Evolutionary conservation across 2,329 filamentous ascomycete genomes (phyloP), one percentile per base, ranked within the genome.

Genomic region (Verticillium nubilum): DNA sequence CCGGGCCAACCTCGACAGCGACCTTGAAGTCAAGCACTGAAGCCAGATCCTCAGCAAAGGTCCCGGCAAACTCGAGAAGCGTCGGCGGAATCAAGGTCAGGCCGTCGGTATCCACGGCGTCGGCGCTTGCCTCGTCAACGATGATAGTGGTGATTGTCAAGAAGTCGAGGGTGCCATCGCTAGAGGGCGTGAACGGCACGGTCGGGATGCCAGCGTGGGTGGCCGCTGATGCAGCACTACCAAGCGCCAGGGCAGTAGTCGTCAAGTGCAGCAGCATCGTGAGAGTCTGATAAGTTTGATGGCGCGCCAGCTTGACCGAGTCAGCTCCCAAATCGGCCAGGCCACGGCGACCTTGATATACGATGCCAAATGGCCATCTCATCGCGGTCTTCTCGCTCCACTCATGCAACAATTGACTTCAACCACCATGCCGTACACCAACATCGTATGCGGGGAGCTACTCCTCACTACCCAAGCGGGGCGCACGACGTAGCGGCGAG

Each of bases 71-170:
- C 3, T 81, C 76, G n/a, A 69, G 63, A 1, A 77, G 77, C 0
- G 75, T 77, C 0, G 81, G 81, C 1, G 81, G 81, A 52, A 83
- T 82, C 9, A 82, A 70, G 0, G 79, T 83, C 28, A 82, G 66
- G 1, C 80, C 80, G 56, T 75, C 68, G 0, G 70, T 69, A 58
- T 84, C 81, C 5, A 47, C 42, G 42, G 42, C 42, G 23, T 47
- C 42, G 42, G 42, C 42, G 19, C 19, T 47, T 9, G n/a, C 13
- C 42, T 47, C 42, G 19, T 47, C 42, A 47, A 47, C 42, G 19
- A 47, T 23, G 19, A 47, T 47, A 9, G 42, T 47, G 42, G 42
- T 23, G 42, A 47, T 47, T 25, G 42, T 47, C 19, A 19, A 47
- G 17, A 47, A 47, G 19, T 47, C 19, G 19, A 47, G 42, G 13